These are phyloP conservation scores for Nakazawaea ishiwadae DNA, from an alignment of 805 yeast species.

Conservation along the genomic window DNA sequence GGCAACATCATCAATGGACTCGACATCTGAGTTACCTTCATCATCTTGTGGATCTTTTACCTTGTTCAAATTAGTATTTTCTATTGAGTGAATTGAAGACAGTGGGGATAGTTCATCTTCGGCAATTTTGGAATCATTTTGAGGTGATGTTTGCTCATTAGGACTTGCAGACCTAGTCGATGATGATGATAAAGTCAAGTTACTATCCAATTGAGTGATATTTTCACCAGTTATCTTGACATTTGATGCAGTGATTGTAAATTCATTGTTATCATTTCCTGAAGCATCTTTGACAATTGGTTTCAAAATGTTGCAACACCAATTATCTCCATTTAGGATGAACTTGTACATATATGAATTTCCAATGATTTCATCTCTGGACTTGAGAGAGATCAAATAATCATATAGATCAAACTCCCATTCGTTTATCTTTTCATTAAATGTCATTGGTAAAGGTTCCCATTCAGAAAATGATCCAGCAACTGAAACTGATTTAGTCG, in stretches of 20 bases:
- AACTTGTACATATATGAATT: constrained; percentile 23
- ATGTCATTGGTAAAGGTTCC: constrained; percentile 5
- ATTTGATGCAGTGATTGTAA: constrained; percentile 12
- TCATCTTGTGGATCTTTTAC: background rate
- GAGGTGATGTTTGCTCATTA: background rate
- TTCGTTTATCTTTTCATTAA: background rate
- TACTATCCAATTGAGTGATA: constrained; percentile 6
- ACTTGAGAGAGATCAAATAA: constrained; percentile 8
- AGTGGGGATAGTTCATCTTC: constrained; percentile 8
- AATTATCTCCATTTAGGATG: constrained; percentile 20
- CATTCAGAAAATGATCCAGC: constrained; percentile 12
- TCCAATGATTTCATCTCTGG: background rate
- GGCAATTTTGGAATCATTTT: constrained; percentile 9
- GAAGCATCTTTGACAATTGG: constrained; percentile 20
- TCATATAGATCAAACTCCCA: constrained; percentile 12
- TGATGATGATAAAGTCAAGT: constrained; percentile 13
- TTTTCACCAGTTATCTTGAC: background rate
- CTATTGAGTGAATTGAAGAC: constrained; percentile 3
- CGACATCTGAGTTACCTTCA: background rate
- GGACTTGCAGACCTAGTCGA: background rate
- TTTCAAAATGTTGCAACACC: constrained; percentile 22
- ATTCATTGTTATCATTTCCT: constrained; percentile 23
- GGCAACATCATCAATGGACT: constrained; percentile 3
- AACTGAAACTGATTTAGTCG: constrained; percentile 1
- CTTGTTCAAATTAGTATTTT: background rate